These are phyloP conservation scores for Entamoeba histolytica DNA, from an alignment of 208 protist genomes.

Conservation along the genomic window DNA sequence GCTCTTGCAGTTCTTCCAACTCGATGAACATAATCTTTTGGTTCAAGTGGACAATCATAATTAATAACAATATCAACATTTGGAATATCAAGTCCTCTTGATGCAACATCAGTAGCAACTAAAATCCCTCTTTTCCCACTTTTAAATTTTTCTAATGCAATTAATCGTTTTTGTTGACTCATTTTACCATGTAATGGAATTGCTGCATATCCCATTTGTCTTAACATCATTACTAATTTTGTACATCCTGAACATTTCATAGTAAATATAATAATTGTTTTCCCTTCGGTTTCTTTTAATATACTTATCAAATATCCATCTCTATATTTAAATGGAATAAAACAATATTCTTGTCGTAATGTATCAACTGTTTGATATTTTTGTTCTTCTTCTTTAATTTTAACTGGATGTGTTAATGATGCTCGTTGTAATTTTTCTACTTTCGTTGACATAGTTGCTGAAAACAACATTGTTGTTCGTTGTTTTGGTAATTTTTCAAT, in stretches of 20 bases:
- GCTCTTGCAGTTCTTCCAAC: constrained; percentile 25
- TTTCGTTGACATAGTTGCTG: background rate
- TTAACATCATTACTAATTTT: background rate
- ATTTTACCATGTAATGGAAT: constrained; percentile 4
- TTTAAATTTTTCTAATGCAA: constrained; percentile 7
- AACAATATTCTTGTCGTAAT: background rate
- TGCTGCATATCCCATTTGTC: background rate
- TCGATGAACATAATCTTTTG: constrained; percentile 26
- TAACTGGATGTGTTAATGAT: background rate
- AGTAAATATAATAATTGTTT: background rate
- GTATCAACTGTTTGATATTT: background rate
- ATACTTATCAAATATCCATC: background rate
- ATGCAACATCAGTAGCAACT: constrained; percentile 22
- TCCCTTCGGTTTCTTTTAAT: background rate
- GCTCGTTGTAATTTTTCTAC: background rate
- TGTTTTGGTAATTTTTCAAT: background rate
- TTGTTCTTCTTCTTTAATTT: background rate
- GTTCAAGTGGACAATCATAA: constrained; percentile 25
- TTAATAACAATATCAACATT: constrained; percentile 24
- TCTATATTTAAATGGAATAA: background rate
- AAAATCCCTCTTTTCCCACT: constrained; percentile 6
- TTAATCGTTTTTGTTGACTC: background rate
- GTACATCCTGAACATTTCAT: background rate
- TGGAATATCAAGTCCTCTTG: constrained; percentile 19
- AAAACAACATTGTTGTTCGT: background rate